phyloP scores from a whole-genome alignment of 805 yeast genomes.

The Zygosaccharomyces bisporus region DNA sequence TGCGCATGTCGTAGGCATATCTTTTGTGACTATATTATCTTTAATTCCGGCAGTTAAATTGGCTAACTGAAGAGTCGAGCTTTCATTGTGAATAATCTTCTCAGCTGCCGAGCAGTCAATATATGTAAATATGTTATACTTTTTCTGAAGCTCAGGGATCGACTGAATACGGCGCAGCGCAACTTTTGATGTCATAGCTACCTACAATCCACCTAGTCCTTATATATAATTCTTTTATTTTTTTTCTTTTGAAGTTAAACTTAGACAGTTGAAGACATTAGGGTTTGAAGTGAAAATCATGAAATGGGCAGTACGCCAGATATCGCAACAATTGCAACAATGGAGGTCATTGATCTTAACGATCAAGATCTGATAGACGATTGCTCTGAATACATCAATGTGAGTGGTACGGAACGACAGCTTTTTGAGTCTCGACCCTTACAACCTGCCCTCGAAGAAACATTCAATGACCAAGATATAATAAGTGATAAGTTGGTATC shows the following conservation, averaged over 20 bases:
- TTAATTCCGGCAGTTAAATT: slow-evolving; percentile 53
- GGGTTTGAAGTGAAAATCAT: neutral
- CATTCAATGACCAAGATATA: neutral
- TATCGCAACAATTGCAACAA: neutral
- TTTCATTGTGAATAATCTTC: slow-evolving; percentile 9
- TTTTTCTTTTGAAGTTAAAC: neutral
- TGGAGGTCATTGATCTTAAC: slow-evolving; percentile 13
- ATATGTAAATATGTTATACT: slow-evolving; percentile 43
- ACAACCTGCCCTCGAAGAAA: neutral
- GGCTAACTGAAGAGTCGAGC: slow-evolving; percentile 22
- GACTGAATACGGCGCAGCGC: slow-evolving; percentile 16
- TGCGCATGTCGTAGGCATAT: slow-evolving; percentile 72
- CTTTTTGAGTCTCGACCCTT: slow-evolving; percentile 4
- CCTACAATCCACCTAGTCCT: neutral
- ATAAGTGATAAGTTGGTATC: neutral
- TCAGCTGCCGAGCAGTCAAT: slow-evolving; percentile 28
- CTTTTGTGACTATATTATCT: slow-evolving; percentile 72
- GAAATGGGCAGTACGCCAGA: neutral
- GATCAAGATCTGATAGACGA: slow-evolving; percentile 1
- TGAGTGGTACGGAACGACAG: slow-evolving; percentile 5
- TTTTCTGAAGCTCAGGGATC: slow-evolving; percentile 25
- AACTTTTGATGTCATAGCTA: slow-evolving; percentile 8
- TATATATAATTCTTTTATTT: no score
- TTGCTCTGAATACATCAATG: slow-evolving; percentile 2
- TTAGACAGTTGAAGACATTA: neutral